Conservation (phyloP, 345 rosid species). For the Triadica sebifera region DNA sequence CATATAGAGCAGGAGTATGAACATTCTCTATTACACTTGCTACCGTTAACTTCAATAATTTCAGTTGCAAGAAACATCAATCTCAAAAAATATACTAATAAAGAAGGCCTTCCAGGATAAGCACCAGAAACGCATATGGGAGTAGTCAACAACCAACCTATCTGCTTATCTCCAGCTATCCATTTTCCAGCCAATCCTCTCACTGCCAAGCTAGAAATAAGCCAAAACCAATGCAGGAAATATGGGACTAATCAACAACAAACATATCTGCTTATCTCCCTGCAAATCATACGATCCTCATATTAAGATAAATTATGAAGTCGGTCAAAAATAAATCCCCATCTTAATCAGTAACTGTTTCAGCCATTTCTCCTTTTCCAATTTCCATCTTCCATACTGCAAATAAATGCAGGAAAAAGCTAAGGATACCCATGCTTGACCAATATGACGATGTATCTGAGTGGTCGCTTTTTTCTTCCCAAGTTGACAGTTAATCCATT, state of each 20-base stretch:
- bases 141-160: too few species aligned
- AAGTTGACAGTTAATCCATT: background rate
- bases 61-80: background rate
- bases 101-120: background rate
- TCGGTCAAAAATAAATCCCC: background rate
- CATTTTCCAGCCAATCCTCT: too few species aligned
- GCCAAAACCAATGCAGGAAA: too few species aligned
- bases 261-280: background rate
- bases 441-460: background rate
- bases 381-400: background rate
- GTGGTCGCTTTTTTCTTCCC: background rate
- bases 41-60: background rate
- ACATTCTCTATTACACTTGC: background rate
- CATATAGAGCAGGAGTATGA: background rate
- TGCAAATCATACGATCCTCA: too few species aligned
- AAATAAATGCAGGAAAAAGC: background rate
- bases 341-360: slow-evolving; percentile 3
- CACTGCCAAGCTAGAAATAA: too few species aligned
- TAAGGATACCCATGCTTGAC: background rate
- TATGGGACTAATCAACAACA: background rate
- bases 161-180: too few species aligned
- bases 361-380: background rate
- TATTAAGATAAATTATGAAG: background rate
- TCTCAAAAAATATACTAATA: background rate
- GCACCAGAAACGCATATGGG: background rate